Conservation (phyloP, 257 asterid species). For the Plantago major region DNA sequence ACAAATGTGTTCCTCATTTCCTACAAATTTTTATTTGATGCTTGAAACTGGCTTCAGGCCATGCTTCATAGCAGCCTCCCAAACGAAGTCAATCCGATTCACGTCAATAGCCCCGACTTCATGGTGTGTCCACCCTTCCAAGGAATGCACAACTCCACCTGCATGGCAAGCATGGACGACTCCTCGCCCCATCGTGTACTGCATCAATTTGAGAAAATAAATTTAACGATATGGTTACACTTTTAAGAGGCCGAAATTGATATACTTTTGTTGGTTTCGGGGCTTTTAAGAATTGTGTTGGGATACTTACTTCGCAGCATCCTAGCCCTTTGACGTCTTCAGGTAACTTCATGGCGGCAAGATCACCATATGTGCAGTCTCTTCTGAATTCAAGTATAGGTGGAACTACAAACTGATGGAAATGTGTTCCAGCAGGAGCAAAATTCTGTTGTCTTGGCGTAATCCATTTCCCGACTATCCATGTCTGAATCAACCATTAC, state of each 20-base stretch:
- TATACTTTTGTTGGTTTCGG: neutral
- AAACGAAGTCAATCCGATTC: constrained; percentile 64
- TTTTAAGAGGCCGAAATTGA: neutral
- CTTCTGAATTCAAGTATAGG: constrained; percentile 56
- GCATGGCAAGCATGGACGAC: constrained; percentile 96
- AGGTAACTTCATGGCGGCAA: constrained; percentile 86
- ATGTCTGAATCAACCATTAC: constrained; percentile 34
- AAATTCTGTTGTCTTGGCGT: constrained; percentile 66
- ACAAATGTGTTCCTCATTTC: constrained; percentile 23
- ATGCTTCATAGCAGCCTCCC: constrained; percentile 80
- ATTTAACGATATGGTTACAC: neutral
- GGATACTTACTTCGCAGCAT: constrained; percentile 59
- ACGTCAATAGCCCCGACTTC: constrained; percentile 91
- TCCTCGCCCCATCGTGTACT: constrained; percentile 95
- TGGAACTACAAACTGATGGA: constrained; percentile 93
- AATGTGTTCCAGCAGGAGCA: constrained; percentile 81
- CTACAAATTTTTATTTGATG: constrained; percentile 11
- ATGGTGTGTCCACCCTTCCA: constrained; percentile 87
- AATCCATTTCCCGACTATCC: constrained; percentile 97
- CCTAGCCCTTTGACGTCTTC: constrained; percentile 78
- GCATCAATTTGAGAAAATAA: neutral
- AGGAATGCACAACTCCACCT: constrained; percentile 75
- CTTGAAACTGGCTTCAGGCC: constrained; percentile 62
- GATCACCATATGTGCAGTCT: constrained; percentile 87
- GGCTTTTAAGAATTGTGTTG: neutral